These are phyloP conservation scores for Elongisporangium anandrum DNA, from an alignment of 352 stramenopile species.

Conservation along the genomic window DNA sequence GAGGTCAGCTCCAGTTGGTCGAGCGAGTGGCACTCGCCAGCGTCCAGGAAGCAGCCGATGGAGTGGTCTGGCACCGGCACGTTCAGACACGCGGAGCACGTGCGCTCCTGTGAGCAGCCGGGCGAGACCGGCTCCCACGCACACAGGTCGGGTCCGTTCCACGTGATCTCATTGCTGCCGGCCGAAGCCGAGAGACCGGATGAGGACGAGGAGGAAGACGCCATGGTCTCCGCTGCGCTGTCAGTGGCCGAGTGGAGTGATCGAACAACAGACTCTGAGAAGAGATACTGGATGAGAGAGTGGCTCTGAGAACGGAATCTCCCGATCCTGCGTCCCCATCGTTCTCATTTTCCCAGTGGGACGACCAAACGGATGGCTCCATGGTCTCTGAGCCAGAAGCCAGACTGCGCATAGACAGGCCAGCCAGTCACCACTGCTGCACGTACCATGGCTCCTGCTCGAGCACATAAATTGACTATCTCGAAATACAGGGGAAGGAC, in stretches of 20 bases:
- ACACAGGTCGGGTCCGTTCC: background rate
- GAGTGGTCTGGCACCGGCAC: background rate
- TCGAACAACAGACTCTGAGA: background rate
- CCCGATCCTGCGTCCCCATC: background rate
- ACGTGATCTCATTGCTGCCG: background rate
- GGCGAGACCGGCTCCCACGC: background rate
- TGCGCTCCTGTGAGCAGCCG: background rate
- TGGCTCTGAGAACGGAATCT: background rate
- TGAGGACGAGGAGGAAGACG: background rate
- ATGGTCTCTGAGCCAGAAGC: background rate
- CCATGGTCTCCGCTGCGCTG: background rate
- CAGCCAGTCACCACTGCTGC: background rate
- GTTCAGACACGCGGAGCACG: background rate
- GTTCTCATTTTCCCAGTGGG: background rate
- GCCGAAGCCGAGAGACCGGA: background rate
- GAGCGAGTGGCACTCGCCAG: background rate
- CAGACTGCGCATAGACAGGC: background rate
- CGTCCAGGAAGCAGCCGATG: background rate
- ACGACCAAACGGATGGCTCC: background rate
- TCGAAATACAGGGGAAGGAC: too few relatives aligned
- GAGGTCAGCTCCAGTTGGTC: background rate
- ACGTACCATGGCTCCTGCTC: too few relatives aligned
- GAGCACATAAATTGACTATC: too few relatives aligned
- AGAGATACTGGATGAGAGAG: background rate
- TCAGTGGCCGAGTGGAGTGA: background rate